Evolutionary conservation across 495 filamentous ascomycete genomes (phyloP), one percentile per base, ranked within the genome.

Genomic region (Echria macrotheca): DNA sequence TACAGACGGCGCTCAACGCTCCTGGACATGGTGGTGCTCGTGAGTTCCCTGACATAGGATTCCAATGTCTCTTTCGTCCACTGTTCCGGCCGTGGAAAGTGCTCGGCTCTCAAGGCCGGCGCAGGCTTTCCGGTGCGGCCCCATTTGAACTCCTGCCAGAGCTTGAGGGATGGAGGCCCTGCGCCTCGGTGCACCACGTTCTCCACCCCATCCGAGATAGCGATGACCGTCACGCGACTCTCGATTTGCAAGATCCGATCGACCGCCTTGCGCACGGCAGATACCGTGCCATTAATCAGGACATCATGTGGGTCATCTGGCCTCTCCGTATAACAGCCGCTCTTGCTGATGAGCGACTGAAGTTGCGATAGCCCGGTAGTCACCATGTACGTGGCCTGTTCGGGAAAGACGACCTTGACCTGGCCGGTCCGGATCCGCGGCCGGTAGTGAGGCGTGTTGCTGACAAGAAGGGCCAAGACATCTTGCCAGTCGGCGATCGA

Each of bases 61-160:
- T 65, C 59, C 8, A 73, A 66, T 0, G 64, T 54, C 38, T 48
- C 42, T 23, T 52, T 59, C 1, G 68, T 73, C 70, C 70, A 73
- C 9, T 44, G 29, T 6, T 32, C 41, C 11, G 70, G 70, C 7
- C 28, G 51, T 2, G 45, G 38, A 11, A 73, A 57, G n/a, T 65
- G 47, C n/a, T 22, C 31, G 12, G 24, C 22, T 4, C 31, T 8
- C 29, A n/a, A n/a, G 28, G 28, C 6, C 28, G 28, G 6, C 7
- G 28, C 33, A 8, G 8, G 8, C 33, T 5, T 37, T 12, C 28
- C 12, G 6, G 6, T 12, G 28, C 28, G 28, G 28, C 28, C 28
- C 6, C 28, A 6, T 12, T 6, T 6, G 28, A 31, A 31, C 6
- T 14, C 5, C n/a, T 2, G 35, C n/a, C 17, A n/a, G 2, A 37